Evolutionary conservation across 495 filamentous ascomycete genomes (phyloP).

Genomic region (Chaetomium cochliodes): DNA sequence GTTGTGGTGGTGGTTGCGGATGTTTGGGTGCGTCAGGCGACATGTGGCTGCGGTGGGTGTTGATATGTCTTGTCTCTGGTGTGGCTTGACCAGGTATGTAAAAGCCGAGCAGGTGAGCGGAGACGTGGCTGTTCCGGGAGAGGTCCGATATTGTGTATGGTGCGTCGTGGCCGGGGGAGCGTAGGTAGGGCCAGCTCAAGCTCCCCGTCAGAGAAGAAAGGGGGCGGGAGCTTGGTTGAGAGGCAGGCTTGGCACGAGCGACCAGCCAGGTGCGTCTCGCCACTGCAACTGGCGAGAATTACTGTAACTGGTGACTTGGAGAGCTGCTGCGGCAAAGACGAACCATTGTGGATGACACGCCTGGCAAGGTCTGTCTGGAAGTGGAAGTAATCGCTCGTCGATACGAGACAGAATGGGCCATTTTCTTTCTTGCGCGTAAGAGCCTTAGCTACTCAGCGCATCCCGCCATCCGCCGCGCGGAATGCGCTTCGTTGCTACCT

Average conservation of each 20-base stretch:
- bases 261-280: not conserved
- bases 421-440: conserved; percentile 29
- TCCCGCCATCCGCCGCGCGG: conserved; percentile 21
- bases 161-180: not conserved
- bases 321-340: conserved; percentile 35
- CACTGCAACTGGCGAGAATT: conserved; percentile 1
- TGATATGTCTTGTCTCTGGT: not conserved
- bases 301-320: not conserved
- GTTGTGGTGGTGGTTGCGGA: conserved; percentile 8
- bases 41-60: conserved; percentile 22
- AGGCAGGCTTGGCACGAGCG: conserved; percentile 16
- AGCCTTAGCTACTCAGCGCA: conserved; percentile 30
- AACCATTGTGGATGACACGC: conserved; percentile 38
- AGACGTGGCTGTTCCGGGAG: not conserved
- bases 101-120: not conserved
- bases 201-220: not conserved
- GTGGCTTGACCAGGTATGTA: conserved; percentile 21
- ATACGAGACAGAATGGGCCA: conserved; percentile 19
- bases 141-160: not conserved
- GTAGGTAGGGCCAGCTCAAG: not conserved
- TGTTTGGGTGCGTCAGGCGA: conserved; percentile 13
- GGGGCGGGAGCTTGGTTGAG: not conserved
- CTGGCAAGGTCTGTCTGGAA: conserved; percentile 19
- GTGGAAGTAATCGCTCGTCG: conserved; percentile 25
- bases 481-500: conserved; percentile 32